Evolutionary conservation across 306 rosid species (phyloP), one percentile per base, ranked within the genome.

Genomic region (Cucurbita pepo): DNA sequence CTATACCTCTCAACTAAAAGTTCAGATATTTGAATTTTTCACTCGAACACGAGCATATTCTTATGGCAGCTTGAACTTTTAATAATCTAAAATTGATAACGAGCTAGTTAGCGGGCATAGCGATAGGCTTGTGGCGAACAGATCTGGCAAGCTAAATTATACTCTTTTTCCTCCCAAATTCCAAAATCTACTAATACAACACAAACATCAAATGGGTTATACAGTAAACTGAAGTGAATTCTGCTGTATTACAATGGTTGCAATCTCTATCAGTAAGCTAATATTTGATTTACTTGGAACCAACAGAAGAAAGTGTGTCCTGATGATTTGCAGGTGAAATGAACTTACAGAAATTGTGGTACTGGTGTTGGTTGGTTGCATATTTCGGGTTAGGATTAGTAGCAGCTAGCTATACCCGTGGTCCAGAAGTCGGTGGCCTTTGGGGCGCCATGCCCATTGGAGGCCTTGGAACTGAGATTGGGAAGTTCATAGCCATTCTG

Each of bases 391-490:
- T 72, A 52, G 83, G 76, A 44, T 76, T 67, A 10, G 88, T 50
- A 56, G 81, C 77, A 36, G 48, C 58, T 16, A 36, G 52, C 58
- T 16, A 84, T 45, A 72, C 95, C 91, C 74, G 77, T 50, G 95
- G 82, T 80, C 89, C 79, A 21, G 83, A 79, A 51, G 78, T 80
- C 18, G 84, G 84, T 10, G 91, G 96, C 80, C 95, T 88, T 54
- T 80, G 92, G 65, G 85, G 72, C 30, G 63, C 63, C 92, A 86
- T 84, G 80, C 61, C 63, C 66, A 76, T 64, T 43, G 85, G 88
- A 47, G 91, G 86, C 79, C 96, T 90, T 76, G 83, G 86, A 75
- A 80, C 79, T 40, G 90, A 73, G 82, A 87, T 90, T 75, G 88
- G 76, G 36, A 77, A 59, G 75, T 85, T 89, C 75, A 69, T 82